A percentile compares a stretch with the other conserved stretches of the same genome.
Conservation (phyloP, 257 asterid species). For the Capsicum chinense region DNA sequence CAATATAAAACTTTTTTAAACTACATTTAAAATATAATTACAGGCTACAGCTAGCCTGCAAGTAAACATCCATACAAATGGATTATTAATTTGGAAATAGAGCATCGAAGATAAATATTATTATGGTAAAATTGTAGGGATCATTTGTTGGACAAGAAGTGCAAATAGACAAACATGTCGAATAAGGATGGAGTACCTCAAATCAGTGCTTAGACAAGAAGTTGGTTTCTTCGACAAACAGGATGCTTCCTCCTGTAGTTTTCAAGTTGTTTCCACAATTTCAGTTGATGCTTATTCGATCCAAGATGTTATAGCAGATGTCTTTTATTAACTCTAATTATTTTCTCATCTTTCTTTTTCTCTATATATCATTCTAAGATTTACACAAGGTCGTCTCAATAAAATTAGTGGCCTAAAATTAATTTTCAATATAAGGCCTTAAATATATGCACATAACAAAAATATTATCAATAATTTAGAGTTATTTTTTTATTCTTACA, state of each 20-base stretch:
- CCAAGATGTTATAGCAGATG: slow-evolving; percentile 83
- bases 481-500: too few relatives aligned
- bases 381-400: not conserved
- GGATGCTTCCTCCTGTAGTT: slow-evolving; percentile 60
- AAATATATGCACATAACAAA: too few relatives aligned
- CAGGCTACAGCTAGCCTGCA: too few relatives aligned
- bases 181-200: slow-evolving; percentile 61
- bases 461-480: too few relatives aligned
- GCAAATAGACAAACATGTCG: slow-evolving; percentile 80
- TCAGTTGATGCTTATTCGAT: slow-evolving; percentile 70
- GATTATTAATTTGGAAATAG: too few relatives aligned
- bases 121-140: slow-evolving; percentile 47
- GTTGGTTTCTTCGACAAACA: slow-evolving; percentile 71
- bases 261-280: slow-evolving; percentile 68
- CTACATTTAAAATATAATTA: too few relatives aligned
- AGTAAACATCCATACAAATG: too few relatives aligned
- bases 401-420: too few relatives aligned
- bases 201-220: slow-evolving; percentile 75
- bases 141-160: slow-evolving; percentile 78
- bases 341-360: not conserved
- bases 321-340: not conserved
- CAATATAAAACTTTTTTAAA: too few relatives aligned
- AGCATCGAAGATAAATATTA: not conserved
- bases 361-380: not conserved
- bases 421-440: too few relatives aligned